These are phyloP conservation scores for Puccinia horiana DNA, from an alignment of 1,284 basidiomycete species.

Conservation along the genomic window DNA sequence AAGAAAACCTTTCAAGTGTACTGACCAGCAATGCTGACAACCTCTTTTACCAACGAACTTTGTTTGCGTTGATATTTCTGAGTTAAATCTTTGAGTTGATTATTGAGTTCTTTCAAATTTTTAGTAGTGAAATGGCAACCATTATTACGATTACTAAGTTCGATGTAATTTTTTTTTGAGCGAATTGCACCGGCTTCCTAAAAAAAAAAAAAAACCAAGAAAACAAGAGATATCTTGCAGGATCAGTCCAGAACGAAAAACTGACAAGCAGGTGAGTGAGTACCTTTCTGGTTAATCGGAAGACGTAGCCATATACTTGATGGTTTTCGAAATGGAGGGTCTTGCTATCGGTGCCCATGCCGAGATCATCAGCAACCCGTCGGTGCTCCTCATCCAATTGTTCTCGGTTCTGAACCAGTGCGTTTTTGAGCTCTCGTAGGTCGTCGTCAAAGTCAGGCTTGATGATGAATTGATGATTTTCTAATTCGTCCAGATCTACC, in stretches of 20 bases:
- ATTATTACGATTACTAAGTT: slow-evolving; percentile 81
- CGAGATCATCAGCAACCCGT: slow-evolving; percentile 71
- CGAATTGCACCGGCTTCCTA: slow-evolving; percentile 79
- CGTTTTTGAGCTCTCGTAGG: slow-evolving; percentile 71
- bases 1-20: slow-evolving; percentile 33
- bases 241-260: slow-evolving; percentile 52
- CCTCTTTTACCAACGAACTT: slow-evolving; percentile 82
- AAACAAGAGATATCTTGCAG: background rate
- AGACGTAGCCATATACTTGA: slow-evolving; percentile 85
- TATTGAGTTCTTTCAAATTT: slow-evolving; percentile 71
- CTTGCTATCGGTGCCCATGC: slow-evolving; percentile 90
- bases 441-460: slow-evolving; percentile 84
- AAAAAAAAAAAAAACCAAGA: background rate
- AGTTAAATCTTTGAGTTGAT: slow-evolving; percentile 72
- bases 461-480: slow-evolving; percentile 84
- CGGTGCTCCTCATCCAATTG: slow-evolving; percentile 81
- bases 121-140: slow-evolving; percentile 91
- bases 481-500: slow-evolving; percentile 81
- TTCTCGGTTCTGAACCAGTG: slow-evolving; percentile 73
- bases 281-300: slow-evolving; percentile 82
- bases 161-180: slow-evolving; percentile 73
- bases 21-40: slow-evolving; percentile 86
- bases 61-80: slow-evolving; percentile 75
- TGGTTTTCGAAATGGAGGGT: slow-evolving; percentile 87
- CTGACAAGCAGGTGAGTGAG: too few species aligned